Evolutionary conservation across 2,329 filamentous ascomycete genomes (phyloP).

Genomic region (Apiospora saccharicola): DNA sequence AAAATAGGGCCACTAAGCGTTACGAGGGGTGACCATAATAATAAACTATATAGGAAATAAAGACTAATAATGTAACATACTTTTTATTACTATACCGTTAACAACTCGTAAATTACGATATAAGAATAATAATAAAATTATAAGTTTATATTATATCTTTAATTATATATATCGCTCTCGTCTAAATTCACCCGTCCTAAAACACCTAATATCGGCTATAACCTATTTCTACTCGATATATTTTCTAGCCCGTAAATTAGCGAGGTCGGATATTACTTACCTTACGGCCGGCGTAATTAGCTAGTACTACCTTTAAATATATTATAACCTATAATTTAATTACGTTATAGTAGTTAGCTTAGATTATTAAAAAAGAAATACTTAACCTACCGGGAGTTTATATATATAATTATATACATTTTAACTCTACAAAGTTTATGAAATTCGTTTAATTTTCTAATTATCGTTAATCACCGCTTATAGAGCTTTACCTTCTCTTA

Average conservation of each 20-base stretch:
- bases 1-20: neutral
- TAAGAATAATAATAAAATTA: neutral
- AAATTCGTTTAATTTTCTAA: constrained; percentile 20
- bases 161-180: too few species aligned
- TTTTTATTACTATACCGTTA: constrained; percentile 1
- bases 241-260: too few species aligned
- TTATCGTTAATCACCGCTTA: constrained; percentile 7
- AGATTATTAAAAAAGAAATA: constrained; percentile 4
- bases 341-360: neutral
- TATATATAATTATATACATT: constrained; percentile 9
- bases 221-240: too few species aligned
- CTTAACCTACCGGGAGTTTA: constrained; percentile 8
- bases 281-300: constrained; percentile 4
- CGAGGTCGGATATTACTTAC: constrained; percentile 3
- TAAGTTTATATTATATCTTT: neutral
- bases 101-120: constrained; percentile 2
- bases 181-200: too few species aligned
- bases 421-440: constrained; percentile 12
- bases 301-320: neutral
- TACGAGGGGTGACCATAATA: neutral
- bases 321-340: neutral
- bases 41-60: neutral
- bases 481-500: constrained; percentile 17
- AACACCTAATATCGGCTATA: too few species aligned
- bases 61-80: neutral